Evolutionary conservation across 306 rosid genomes (phyloP).

Genomic region (Elaeagnus macrophylla): DNA sequence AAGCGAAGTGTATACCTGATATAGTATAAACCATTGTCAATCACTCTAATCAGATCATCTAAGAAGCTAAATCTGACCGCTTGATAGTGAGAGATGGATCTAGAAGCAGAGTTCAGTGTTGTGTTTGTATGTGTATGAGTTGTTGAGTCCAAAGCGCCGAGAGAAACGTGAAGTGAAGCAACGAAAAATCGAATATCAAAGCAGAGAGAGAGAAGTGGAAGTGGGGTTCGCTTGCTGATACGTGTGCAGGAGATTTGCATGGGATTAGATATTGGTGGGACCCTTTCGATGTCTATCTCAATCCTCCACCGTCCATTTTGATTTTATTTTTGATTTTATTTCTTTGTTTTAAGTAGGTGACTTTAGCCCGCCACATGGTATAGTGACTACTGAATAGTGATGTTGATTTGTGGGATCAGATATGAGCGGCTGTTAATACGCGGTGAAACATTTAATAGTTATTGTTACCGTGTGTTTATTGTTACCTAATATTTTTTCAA

Average conservation of each 20-base stretch:
- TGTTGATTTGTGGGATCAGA: constrained; percentile 5
- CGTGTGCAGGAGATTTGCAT: constrained; percentile 30
- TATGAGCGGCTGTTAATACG: constrained; percentile 9
- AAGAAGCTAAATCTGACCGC: not conserved
- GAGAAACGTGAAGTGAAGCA: constrained; percentile 31
- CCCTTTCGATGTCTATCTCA: not conserved
- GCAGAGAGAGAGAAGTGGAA: not conserved
- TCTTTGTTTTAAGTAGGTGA: not conserved
- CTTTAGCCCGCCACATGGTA: constrained; percentile 3
- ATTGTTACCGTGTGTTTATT: too few species aligned
- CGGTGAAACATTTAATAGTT: not conserved
- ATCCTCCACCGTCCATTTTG: constrained; percentile 7
- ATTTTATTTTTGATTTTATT: not conserved
- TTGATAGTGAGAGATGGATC: constrained; percentile 2
- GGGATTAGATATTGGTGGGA: constrained; percentile 15
- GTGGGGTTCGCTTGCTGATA: constrained; percentile 15
- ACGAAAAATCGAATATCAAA: constrained; percentile 4
- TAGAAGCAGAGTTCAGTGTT: not conserved
- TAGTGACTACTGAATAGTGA: not conserved
- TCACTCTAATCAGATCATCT: not conserved
- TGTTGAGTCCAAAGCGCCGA: constrained; percentile 23
- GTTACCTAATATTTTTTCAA: too few species aligned
- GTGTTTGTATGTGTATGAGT: too few species aligned
- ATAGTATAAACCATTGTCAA: constrained; percentile 56
- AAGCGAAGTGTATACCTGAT: constrained; percentile 65